phyloP scores from a whole-genome alignment of 106 monocot genomes.

The Xerophyta viscosa region DNA sequence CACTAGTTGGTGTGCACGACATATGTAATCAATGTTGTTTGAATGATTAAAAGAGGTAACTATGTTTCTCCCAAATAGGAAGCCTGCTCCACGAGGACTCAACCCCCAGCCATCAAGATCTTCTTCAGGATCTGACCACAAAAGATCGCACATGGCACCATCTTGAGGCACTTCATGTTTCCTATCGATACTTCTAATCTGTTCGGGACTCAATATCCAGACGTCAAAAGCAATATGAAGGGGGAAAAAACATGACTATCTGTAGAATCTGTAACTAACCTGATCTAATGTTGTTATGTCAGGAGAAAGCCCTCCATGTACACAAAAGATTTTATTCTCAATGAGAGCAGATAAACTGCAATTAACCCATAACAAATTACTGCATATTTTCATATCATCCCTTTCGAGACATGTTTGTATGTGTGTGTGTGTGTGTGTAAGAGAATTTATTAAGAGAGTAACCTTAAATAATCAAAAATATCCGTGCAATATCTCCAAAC shows the following conservation, averaged over 20 bases:
- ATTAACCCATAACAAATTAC: no score
- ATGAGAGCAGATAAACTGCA: slow-evolving; percentile 87
- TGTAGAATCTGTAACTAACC: slow-evolving; percentile 25
- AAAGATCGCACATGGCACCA: slow-evolving; percentile 95
- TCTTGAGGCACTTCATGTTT: slow-evolving; percentile 99
- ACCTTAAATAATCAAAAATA: slow-evolving; percentile 99
- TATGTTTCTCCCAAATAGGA: slow-evolving; percentile 81
- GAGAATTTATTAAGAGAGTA: neutral
- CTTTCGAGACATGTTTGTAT: no score
- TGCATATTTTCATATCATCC: neutral
- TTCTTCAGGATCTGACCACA: slow-evolving; percentile 99
- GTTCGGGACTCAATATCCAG: neutral
- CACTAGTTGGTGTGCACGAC: slow-evolving; percentile 96
- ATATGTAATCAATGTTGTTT: slow-evolving; percentile 80
- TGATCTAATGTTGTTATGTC: slow-evolving; percentile 80
- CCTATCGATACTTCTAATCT: slow-evolving; percentile 97
- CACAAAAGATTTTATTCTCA: slow-evolving; percentile 88
- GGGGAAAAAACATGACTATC: slow-evolving; percentile 3
- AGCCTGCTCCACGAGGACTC: slow-evolving; percentile 96
- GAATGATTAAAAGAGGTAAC: slow-evolving; percentile 77
- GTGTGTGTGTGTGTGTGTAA: neutral
- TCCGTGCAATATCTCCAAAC: slow-evolving; percentile 99
- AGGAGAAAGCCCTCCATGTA: slow-evolving; percentile 97
- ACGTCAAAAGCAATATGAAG: neutral
- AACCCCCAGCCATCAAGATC: slow-evolving; percentile 92